Conservation (phyloP, 306 rosid genomes). For the Sophora flavescens region DNA sequence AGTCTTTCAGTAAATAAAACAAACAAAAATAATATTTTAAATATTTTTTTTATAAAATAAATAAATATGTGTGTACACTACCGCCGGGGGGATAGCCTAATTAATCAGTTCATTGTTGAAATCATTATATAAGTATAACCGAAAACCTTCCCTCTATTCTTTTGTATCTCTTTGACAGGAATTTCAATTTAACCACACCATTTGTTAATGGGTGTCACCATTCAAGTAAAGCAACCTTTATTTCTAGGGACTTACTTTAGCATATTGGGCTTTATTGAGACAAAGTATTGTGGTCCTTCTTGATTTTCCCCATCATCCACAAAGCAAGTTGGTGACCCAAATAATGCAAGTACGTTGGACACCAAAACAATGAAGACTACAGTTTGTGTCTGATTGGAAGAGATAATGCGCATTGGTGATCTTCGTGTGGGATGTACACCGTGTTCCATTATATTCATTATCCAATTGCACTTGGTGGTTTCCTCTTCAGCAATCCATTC, state of each 20-base stretch:
- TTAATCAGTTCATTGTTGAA: not conserved
- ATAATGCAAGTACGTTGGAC: constrained; percentile 40
- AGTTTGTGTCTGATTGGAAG: constrained; percentile 29
- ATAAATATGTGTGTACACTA: too few species aligned
- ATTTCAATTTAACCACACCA: constrained; percentile 35
- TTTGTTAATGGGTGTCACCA: constrained; percentile 55
- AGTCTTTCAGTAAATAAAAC: too few species aligned
- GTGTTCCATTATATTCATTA: constrained; percentile 57
- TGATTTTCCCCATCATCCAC: constrained; percentile 27
- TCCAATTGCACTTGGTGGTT: constrained; percentile 59
- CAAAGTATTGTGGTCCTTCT: constrained; percentile 52
- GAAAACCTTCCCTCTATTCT: not conserved
- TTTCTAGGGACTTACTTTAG: constrained; percentile 30
- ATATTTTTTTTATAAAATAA: too few species aligned
- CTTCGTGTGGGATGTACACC: constrained; percentile 74
- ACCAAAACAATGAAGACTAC: constrained; percentile 35
- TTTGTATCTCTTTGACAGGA: constrained; percentile 34
- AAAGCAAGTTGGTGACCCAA: constrained; percentile 38
- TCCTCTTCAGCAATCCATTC: constrained; percentile 85
- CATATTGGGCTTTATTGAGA: constrained; percentile 38
- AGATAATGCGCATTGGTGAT: constrained; percentile 60
- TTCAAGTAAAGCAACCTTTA: constrained; percentile 32
- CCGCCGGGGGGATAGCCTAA: too few species aligned
- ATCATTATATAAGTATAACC: not conserved
- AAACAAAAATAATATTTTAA: too few species aligned